Evolutionary conservation across 2,329 filamentous ascomycete genomes (phyloP).

Genomic region (Hymenoscyphus salicellus): DNA sequence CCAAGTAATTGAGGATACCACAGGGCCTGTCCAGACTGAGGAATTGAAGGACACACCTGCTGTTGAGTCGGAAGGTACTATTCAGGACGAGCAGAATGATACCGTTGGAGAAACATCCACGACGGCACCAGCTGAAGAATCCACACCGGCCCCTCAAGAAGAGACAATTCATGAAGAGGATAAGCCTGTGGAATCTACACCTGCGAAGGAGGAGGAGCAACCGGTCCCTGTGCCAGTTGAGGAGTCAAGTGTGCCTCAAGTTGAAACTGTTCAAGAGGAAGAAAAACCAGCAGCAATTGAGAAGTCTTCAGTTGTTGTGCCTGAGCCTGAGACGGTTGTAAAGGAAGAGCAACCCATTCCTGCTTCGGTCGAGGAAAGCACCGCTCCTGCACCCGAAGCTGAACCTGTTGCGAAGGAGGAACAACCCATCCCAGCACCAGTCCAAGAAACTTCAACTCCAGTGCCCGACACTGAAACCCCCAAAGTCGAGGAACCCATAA

Average conservation of each 20-base stretch:
- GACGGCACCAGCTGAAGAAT: neutral
- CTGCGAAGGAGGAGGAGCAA: neutral
- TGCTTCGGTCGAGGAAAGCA: neutral
- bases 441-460: conserved; percentile 4
- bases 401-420: neutral
- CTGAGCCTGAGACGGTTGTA: neutral
- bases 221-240: neutral
- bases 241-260: neutral
- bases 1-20: neutral
- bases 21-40: too few species aligned
- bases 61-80: neutral
- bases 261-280: neutral
- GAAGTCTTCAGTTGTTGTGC: neutral
- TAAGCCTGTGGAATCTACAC: neutral
- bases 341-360: neutral
- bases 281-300: neutral
- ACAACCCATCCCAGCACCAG: neutral
- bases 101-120: conserved; percentile 4
- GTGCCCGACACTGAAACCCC: neutral
- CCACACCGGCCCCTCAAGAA: neutral
- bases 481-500: too few species aligned
- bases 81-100: neutral
- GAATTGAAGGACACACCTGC: neutral
- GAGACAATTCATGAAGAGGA: neutral
- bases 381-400: neutral